Evolutionary conservation across 306 rosid species (phyloP).

Genomic region (Datisca glomerata): DNA sequence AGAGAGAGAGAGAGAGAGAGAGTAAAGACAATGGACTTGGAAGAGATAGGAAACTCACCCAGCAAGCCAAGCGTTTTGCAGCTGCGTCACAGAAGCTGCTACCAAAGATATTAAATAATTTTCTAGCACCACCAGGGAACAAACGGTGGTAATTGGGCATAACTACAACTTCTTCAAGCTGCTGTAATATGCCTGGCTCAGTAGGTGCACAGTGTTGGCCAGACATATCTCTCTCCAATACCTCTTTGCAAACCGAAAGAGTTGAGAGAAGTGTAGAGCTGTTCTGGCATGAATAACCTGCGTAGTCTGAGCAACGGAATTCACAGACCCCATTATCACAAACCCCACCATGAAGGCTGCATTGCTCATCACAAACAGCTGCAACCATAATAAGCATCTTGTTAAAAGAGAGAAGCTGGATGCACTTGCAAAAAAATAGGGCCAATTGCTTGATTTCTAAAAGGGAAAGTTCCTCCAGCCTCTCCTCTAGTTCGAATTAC

Average conservation of each 20-base stretch:
- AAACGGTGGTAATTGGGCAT: conserved; percentile 89
- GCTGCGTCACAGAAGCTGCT: conserved; percentile 78
- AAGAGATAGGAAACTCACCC: conserved; percentile 72
- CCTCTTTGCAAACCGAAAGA: conserved; percentile 72
- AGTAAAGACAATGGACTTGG: no score
- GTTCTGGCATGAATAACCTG: conserved; percentile 97
- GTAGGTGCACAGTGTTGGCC: conserved; percentile 98
- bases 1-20: neutral
- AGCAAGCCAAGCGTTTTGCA: conserved; percentile 91
- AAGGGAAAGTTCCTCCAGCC: no score
- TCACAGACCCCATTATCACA: conserved; percentile 95
- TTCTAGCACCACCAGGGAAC: conserved; percentile 94
- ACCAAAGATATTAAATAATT: conserved; percentile 73
- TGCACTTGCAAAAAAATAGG: no score
- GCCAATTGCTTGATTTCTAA: no score
- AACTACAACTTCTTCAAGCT: conserved; percentile 91
- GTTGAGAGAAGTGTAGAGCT: conserved; percentile 69
- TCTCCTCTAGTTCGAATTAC: no score
- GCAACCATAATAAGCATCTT: conserved; percentile 14
- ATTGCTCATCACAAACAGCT: conserved; percentile 96
- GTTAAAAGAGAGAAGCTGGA: no score
- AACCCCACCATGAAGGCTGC: conserved; percentile 98
- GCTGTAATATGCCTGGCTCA: conserved; percentile 85
- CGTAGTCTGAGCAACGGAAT: conserved; percentile 96
- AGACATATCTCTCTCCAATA: conserved; percentile 56